A percentile compares a stretch with the other conserved stretches of the same genome.
phyloP scores from a whole-genome alignment of 129 eudicot species.

The Glebionis coronaria region DNA sequence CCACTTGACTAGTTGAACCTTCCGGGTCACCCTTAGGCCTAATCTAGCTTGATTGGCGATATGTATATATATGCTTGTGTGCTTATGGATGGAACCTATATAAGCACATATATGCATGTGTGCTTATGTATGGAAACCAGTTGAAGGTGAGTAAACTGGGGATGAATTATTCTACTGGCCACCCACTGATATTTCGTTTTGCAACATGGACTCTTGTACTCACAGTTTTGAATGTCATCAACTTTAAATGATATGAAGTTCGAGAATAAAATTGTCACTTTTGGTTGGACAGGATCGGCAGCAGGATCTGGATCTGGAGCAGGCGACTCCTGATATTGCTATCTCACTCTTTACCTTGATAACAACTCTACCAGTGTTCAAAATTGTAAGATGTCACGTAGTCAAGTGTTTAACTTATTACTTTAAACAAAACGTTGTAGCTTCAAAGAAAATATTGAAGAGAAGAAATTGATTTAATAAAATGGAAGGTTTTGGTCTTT shows the following conservation, averaged over 20 bases:
- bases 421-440: constrained; percentile 1
- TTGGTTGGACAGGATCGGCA: constrained; percentile 10
- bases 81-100: no score
- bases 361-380: constrained; percentile 5
- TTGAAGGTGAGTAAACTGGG: not conserved
- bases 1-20: no score
- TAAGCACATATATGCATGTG: no score
- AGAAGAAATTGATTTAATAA: constrained; percentile 3
- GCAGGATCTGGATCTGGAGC: constrained; percentile 5
- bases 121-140: no score
- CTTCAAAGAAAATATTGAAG: not conserved
- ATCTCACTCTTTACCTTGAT: constrained; percentile 19
- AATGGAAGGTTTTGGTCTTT: constrained; percentile 9
- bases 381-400: constrained; percentile 20
- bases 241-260: not conserved
- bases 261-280: constrained; percentile 1
- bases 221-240: not conserved
- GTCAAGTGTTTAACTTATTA: not conserved
- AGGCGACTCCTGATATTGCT: constrained; percentile 14
- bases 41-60: no score
- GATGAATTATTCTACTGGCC: not conserved
- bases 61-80: no score
- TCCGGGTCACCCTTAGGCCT: no score
- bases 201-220: not conserved
- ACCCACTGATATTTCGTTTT: not conserved